These are phyloP conservation scores for Acacia melanoxylon DNA, from an alignment of 306 rosid genomes.

Conservation along the genomic window DNA sequence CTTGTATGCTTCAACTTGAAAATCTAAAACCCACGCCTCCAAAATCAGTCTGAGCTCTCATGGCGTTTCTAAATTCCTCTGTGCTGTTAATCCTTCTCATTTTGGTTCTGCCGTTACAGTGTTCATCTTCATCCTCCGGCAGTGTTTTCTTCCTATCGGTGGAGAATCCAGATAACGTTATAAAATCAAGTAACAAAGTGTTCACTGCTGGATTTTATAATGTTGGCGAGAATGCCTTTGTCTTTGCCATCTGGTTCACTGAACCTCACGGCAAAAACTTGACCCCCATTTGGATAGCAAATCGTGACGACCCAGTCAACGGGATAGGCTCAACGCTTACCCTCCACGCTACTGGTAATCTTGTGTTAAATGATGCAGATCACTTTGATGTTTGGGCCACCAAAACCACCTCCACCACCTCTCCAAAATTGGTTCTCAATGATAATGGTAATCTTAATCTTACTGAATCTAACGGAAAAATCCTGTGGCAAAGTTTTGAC, in stretches of 20 bases:
- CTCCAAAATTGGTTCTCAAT: not conserved
- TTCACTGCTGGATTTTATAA: slow-evolving; percentile 42
- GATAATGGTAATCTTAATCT: slow-evolving; percentile 37
- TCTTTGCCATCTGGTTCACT: slow-evolving; percentile 48
- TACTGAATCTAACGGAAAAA: not conserved
- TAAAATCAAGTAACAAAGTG: slow-evolving; percentile 7
- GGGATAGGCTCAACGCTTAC: slow-evolving; percentile 36
- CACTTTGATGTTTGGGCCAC: slow-evolving; percentile 35
- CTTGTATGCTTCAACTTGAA: not conserved
- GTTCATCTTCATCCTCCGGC: not conserved
- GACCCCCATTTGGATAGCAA: slow-evolving; percentile 43
- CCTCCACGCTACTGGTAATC: slow-evolving; percentile 36
- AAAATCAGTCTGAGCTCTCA: not conserved
- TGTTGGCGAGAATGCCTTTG: slow-evolving; percentile 40
- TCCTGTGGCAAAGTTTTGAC: slow-evolving; percentile 51
- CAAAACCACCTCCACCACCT: slow-evolving; percentile 16
- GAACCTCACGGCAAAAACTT: not conserved
- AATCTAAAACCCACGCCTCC: not conserved
- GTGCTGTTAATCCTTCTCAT: not conserved
- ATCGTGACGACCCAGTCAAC: slow-evolving; percentile 41
- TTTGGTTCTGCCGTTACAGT: not conserved
- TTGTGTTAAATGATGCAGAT: slow-evolving; percentile 37
- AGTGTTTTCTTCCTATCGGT: slow-evolving; percentile 24
- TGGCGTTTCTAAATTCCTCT: not conserved
- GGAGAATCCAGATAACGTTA: slow-evolving; percentile 28